Conservation (phyloP, 169 alveolate genomes). For the Amoebophrya sp. region DNA sequence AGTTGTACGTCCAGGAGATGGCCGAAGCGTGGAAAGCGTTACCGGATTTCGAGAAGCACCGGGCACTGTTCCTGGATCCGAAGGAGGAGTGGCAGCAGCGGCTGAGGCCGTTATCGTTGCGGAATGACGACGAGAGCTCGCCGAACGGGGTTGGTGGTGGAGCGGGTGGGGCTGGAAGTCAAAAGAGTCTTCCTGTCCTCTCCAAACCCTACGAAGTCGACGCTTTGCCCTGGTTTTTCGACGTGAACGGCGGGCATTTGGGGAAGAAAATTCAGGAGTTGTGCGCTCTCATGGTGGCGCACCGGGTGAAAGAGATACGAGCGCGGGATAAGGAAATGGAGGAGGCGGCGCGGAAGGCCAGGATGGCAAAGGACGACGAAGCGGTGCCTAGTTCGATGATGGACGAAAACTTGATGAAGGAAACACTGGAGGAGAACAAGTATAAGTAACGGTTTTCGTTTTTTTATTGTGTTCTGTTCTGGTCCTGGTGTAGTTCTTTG, state of each 20-base stretch:
- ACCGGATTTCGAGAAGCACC: slow-evolving; percentile 1
- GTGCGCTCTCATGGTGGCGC: background rate
- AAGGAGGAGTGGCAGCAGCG: background rate
- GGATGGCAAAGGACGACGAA: too few relatives aligned
- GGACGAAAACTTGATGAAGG: too few relatives aligned
- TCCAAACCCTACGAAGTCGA: too few relatives aligned
- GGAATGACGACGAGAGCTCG: background rate
- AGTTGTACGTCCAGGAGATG: background rate
- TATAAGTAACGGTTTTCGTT: too few relatives aligned
- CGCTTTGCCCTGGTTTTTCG: slow-evolving; percentile 9
- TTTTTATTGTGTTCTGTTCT: too few relatives aligned
- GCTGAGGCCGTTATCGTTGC: background rate
- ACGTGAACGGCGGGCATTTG: background rate
- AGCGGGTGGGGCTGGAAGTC: too few relatives aligned
- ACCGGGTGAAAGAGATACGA: background rate
- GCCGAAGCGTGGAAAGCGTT: background rate
- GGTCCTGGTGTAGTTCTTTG: too few relatives aligned
- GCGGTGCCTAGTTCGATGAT: too few relatives aligned
- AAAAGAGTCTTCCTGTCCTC: too few relatives aligned
- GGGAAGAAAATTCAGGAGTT: background rate
- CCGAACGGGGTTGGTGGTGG: background rate
- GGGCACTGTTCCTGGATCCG: background rate
- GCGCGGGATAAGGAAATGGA: background rate
- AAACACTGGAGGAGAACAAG: too few relatives aligned
- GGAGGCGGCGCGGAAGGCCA: background rate